Evolutionary conservation across 179 eudicot species (phyloP).

Genomic region (Drosera spatulata): DNA sequence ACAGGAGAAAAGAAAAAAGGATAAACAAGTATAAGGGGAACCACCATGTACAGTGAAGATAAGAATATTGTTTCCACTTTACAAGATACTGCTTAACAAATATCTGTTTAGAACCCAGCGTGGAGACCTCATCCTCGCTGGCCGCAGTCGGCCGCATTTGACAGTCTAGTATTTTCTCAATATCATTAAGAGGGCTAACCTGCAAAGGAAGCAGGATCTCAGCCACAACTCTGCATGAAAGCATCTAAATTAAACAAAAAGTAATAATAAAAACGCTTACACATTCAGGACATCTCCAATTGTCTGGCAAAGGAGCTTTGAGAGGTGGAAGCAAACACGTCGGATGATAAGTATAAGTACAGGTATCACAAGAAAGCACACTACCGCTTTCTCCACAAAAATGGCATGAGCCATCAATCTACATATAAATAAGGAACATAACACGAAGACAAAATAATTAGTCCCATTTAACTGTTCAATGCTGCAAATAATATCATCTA

Average conservation of each 20-base stretch:
- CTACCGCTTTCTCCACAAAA: constrained; percentile 51
- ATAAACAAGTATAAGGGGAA: constrained; percentile 6
- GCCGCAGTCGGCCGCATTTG: constrained; percentile 70
- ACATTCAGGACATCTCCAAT: constrained; percentile 95
- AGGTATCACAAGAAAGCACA: constrained; percentile 64
- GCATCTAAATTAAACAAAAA: background rate
- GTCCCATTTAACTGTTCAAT: background rate
- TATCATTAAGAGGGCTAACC: constrained; percentile 85
- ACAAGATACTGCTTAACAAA: constrained; percentile 87
- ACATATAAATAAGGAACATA: constrained; percentile 8
- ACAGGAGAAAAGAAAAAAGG: background rate
- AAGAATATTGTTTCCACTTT: constrained; percentile 94
- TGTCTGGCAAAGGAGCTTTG: constrained; percentile 69
- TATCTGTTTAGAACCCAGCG: constrained; percentile 61
- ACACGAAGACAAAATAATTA: constrained; percentile 2
- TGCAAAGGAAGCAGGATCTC: constrained; percentile 26
- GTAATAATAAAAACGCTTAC: constrained; percentile 31
- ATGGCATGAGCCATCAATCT: constrained; percentile 83
- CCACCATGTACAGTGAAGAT: constrained; percentile 96
- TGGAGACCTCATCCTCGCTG: constrained; percentile 56
- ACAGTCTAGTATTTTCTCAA: constrained; percentile 87
- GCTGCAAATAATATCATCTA: background rate
- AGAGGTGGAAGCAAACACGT: constrained; percentile 67
- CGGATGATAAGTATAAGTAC: constrained; percentile 82
- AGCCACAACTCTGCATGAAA: constrained; percentile 7